These are phyloP conservation scores for Saccharomycopsis olivae DNA, from an alignment of 805 yeast species.

Conservation along the genomic window DNA sequence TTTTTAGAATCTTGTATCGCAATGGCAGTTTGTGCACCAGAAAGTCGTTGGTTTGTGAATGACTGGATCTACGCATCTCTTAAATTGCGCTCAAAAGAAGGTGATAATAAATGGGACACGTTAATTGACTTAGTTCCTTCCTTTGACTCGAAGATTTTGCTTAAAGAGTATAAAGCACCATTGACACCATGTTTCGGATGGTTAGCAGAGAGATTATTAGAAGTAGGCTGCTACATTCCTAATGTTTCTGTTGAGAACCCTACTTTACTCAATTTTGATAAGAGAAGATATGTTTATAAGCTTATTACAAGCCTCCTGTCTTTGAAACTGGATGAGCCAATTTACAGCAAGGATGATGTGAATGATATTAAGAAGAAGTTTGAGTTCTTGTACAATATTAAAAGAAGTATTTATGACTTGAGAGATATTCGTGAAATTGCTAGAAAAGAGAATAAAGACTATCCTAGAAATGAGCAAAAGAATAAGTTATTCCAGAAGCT, in stretches of 20 bases:
- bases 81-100: constrained; percentile 19
- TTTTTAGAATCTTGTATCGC: constrained; percentile 72
- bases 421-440: constrained; percentile 34
- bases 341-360: constrained; percentile 24
- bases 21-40: constrained; percentile 70
- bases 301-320: constrained; percentile 44
- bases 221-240: constrained; percentile 67
- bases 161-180: constrained; percentile 28
- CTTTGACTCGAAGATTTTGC: constrained; percentile 25
- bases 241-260: constrained; percentile 60
- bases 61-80: constrained; percentile 59
- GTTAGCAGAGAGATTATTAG: constrained; percentile 72
- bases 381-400: constrained; percentile 41
- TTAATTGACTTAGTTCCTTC: constrained; percentile 27
- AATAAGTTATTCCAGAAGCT: constrained; percentile 35
- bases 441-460: constrained; percentile 31
- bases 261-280: constrained; percentile 72
- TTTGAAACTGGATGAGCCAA: constrained; percentile 24
- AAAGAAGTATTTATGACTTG: constrained; percentile 27
- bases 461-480: constrained; percentile 26
- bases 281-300: constrained; percentile 59
- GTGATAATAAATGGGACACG: constrained; percentile 24
- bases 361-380: constrained; percentile 28
- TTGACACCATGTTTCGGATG: constrained; percentile 87
- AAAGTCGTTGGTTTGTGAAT: constrained; percentile 55